A percentile compares a stretch with the other conserved stretches of the same genome.
Evolutionary conservation across 1,284 basidiomycete species (phyloP).

Genomic region (Hemileia vastatrix): DNA sequence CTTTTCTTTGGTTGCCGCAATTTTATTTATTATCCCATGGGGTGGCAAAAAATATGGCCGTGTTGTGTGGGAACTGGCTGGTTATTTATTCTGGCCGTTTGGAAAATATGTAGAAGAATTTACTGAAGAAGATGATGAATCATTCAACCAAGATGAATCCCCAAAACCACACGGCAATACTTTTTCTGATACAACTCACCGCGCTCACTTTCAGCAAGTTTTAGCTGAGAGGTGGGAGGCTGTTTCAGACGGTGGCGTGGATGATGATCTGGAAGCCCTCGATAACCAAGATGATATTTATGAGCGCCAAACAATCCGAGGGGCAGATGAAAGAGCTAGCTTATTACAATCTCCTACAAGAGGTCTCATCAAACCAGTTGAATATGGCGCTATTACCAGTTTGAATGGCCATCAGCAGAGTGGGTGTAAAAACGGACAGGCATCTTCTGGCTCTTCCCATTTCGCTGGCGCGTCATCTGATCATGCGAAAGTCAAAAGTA

Average conservation of each 20-base stretch:
- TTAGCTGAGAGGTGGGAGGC: slow-evolving; percentile 25
- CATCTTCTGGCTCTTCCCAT: no score
- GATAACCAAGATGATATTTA: slow-evolving; percentile 24
- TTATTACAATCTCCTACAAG: slow-evolving; percentile 22
- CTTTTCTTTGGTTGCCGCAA: slow-evolving; percentile 58
- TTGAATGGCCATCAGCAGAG: slow-evolving; percentile 24
- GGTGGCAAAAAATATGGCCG: slow-evolving; percentile 76
- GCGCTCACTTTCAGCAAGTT: slow-evolving; percentile 29
- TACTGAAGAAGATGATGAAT: slow-evolving; percentile 47
- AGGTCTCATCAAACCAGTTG: slow-evolving; percentile 6
- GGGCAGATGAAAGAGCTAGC: no score
- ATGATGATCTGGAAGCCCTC: slow-evolving; percentile 45
- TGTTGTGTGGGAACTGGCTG: slow-evolving; percentile 82
- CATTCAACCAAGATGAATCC: slow-evolving; percentile 16
- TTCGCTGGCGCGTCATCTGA: no score
- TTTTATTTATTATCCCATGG: slow-evolving; percentile 62
- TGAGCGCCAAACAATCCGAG: no score
- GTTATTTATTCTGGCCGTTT: slow-evolving; percentile 97
- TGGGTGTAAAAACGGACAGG: no score
- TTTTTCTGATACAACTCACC: no score
- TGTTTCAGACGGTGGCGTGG: slow-evolving; percentile 37
- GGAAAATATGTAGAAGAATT: slow-evolving; percentile 90
- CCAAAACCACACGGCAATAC: background rate
- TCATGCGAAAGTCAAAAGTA: no score
- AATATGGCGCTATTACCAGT: background rate